These are phyloP conservation scores for Phaeotremella skinneri DNA, from an alignment of 768 basidiomycete species.

Conservation along the genomic window DNA sequence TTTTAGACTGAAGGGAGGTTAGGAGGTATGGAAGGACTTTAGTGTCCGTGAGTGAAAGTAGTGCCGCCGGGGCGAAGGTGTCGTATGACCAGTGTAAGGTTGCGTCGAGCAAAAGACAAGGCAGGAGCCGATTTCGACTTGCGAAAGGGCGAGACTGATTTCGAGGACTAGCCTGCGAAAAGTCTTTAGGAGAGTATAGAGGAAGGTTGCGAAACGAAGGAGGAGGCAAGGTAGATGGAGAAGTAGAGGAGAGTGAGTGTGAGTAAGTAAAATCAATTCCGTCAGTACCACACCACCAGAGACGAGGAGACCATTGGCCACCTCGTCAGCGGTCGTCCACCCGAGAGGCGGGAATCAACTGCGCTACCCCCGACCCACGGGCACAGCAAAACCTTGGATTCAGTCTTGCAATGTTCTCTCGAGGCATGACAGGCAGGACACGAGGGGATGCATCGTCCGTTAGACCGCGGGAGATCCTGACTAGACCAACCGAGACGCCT, in stretches of 20 bases:
- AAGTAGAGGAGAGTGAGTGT: not conserved
- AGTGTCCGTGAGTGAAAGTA: conserved; percentile 9
- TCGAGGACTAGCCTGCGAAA: conserved; percentile 14
- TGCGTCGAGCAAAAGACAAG: conserved; percentile 5
- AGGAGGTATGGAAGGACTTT: not conserved
- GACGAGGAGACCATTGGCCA: conserved; percentile 2
- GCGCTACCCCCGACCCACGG: not conserved
- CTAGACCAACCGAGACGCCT: not conserved
- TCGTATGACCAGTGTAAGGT: conserved; percentile 11
- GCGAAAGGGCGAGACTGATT: conserved; percentile 14
- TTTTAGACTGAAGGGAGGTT: conserved; percentile 13
- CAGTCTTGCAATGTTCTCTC: not conserved
- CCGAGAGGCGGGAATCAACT: not conserved
- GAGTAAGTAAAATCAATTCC: not conserved
- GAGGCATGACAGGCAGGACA: not conserved
- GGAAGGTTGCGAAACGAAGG: conserved; percentile 1
- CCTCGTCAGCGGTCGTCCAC: conserved; percentile 1
- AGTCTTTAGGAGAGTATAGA: not conserved
- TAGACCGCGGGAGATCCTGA: not conserved
- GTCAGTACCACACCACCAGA: not conserved
- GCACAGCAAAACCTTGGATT: not conserved
- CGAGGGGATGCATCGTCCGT: not conserved
- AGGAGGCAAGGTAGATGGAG: conserved; percentile 9
- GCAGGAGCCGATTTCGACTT: conserved; percentile 14
- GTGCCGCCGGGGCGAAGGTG: conserved; percentile 34